A percentile compares a stretch with the other conserved stretches of the same genome.
Evolutionary conservation across 2,329 filamentous ascomycete genomes (phyloP).

Genomic region (Onygenales sp.): DNA sequence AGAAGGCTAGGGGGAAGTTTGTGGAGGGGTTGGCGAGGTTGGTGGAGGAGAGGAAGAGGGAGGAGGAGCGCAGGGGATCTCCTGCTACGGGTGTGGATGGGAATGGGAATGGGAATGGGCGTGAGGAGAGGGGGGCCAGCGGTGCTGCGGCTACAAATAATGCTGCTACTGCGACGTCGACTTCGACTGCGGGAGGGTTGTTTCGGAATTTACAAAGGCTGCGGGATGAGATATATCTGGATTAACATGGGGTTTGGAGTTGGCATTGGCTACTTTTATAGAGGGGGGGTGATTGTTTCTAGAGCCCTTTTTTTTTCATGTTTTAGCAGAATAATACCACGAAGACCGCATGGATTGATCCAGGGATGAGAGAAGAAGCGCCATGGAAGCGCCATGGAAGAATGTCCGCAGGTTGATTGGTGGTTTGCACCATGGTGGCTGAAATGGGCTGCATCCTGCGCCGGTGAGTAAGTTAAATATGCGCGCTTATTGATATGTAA

Average conservation of each 20-base stretch:
- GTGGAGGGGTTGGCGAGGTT: conserved; percentile 72
- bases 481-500: too few relatives aligned
- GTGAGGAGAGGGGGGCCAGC: not conserved
- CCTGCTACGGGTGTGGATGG: conserved; percentile 31
- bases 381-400: too few relatives aligned
- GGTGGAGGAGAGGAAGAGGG: conserved; percentile 62
- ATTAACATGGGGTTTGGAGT: conserved; percentile 19
- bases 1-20: conserved; percentile 72
- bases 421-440: too few relatives aligned
- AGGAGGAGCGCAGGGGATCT: conserved; percentile 32
- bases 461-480: too few relatives aligned
- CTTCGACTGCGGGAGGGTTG: conserved; percentile 39
- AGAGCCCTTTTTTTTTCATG: too few relatives aligned
- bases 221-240: conserved; percentile 45
- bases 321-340: too few relatives aligned
- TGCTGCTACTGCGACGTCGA: not conserved
- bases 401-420: too few relatives aligned
- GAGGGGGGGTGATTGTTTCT: too few relatives aligned
- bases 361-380: too few relatives aligned
- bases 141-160: not conserved
- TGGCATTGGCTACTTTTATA: too few relatives aligned
- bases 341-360: too few relatives aligned
- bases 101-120: not conserved
- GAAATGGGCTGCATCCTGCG: too few relatives aligned
- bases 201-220: conserved; percentile 44